Evolutionary conservation across 225 moss, liverwort and hornwort species (phyloP).

Genomic region (Ulota crispa): DNA sequence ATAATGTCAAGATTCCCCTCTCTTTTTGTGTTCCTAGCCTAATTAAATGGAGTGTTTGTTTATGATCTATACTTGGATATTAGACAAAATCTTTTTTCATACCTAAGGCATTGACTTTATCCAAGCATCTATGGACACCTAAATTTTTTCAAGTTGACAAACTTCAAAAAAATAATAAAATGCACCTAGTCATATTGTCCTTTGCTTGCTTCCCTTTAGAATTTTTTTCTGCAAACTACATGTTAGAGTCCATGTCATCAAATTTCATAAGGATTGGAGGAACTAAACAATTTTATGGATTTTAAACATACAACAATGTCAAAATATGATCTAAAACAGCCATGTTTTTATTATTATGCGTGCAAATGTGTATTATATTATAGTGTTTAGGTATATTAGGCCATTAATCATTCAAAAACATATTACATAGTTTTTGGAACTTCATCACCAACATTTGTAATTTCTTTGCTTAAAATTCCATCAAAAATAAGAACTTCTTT

Average conservation of each 20-base stretch:
- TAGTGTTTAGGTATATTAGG: neutral
- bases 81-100: too few species aligned
- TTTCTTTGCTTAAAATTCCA: conserved; percentile 63
- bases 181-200: conserved; percentile 5
- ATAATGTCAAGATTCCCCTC: too few species aligned
- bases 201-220: neutral
- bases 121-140: too few species aligned
- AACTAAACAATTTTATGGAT: accelerated
- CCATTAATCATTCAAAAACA: neutral
- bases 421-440: conserved; percentile 4
- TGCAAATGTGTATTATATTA: neutral
- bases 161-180: neutral
- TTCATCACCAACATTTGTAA: conserved; percentile 60
- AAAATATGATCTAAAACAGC: neutral
- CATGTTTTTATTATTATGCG: accelerated
- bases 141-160: accelerated
- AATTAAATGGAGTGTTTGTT: too few species aligned
- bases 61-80: too few species aligned
- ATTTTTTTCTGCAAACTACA: conserved; percentile 33
- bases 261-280: neutral
- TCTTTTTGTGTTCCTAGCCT: too few species aligned
- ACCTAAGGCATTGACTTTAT: too few species aligned
- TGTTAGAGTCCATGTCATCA: conserved; percentile 4
- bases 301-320: neutral
- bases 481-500: conserved; percentile 77